Evolutionary conservation across 2,329 filamentous ascomycete species (phyloP).

Genomic region (Beauveria asiatica): DNA sequence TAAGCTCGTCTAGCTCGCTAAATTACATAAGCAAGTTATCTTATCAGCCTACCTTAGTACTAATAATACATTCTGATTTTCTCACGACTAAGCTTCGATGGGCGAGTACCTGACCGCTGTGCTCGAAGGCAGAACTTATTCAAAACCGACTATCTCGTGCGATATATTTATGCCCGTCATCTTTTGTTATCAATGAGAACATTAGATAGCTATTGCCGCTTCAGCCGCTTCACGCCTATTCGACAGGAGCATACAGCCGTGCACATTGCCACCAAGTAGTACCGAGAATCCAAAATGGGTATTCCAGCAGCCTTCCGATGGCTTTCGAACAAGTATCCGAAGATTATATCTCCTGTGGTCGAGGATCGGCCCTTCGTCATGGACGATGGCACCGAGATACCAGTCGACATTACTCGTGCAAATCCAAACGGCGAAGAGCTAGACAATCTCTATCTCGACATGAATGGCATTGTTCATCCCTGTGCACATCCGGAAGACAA

Average conservation of each 20-base stretch:
- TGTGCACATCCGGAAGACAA: slow-evolving; percentile 95
- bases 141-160: neutral
- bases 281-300: slow-evolving; percentile 57
- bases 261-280: neutral
- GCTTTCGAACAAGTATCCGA: slow-evolving; percentile 94
- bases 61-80: neutral
- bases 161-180: neutral
- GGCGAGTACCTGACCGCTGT: neutral
- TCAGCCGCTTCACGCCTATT: neutral
- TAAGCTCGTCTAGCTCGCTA: no score
- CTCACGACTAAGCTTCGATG: neutral
- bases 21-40: slow-evolving; percentile 8
- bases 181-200: neutral
- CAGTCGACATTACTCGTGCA: slow-evolving; percentile 71
- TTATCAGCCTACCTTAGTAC: neutral
- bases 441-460: slow-evolving; percentile 95
- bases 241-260: neutral
- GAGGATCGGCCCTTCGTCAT: slow-evolving; percentile 77
- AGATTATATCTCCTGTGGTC: slow-evolving; percentile 86
- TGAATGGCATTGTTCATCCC: slow-evolving; percentile 99
- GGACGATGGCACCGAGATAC: slow-evolving; percentile 71
- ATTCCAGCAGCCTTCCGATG: slow-evolving; percentile 92
- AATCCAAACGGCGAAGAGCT: slow-evolving; percentile 98
- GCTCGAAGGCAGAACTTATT: neutral
- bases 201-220: slow-evolving; percentile 1